Conservation (phyloP, 129 eudicot genomes). For the Escallonia herrerae region DNA sequence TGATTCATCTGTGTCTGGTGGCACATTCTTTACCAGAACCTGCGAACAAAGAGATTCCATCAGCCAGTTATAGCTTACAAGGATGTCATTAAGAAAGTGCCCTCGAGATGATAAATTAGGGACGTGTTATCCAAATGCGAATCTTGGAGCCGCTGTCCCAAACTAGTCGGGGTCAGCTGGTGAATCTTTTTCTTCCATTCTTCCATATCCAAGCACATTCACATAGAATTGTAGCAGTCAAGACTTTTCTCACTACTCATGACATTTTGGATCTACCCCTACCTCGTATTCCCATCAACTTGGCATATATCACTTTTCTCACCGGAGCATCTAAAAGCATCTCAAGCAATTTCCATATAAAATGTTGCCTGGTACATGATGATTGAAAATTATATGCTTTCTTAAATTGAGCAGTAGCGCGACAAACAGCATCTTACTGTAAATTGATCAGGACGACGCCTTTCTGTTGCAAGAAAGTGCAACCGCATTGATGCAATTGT, state of each 20-base stretch:
- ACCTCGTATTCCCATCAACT: too few relatives aligned
- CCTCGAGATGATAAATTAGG: neutral
- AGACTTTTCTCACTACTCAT: too few relatives aligned
- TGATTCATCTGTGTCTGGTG: slow-evolving; percentile 86
- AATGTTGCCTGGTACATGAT: too few relatives aligned
- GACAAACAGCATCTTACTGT: slow-evolving; percentile 51
- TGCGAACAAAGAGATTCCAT: slow-evolving; percentile 24
- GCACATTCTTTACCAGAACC: slow-evolving; percentile 91
- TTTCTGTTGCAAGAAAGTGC: slow-evolving; percentile 88
- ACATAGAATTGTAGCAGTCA: too few relatives aligned
- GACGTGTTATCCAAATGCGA: neutral
- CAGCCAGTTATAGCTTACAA: neutral
- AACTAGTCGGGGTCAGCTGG: too few relatives aligned
- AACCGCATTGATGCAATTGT: slow-evolving; percentile 63
- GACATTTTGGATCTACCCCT: too few relatives aligned
- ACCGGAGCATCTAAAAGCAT: too few relatives aligned
- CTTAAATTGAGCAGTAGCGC: neutral
- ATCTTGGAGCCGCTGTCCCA: too few relatives aligned
- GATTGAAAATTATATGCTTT: neutral
- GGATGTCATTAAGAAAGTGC: neutral
- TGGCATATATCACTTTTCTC: too few relatives aligned
- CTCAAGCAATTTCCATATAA: too few relatives aligned
- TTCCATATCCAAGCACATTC: neutral
- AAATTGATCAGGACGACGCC: slow-evolving; percentile 92
- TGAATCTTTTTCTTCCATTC: too few relatives aligned